Evolutionary conservation across 495 filamentous ascomycete species (phyloP), one percentile per base, ranked within the genome.

Genomic region (Chaetomidium leptoderma): DNA sequence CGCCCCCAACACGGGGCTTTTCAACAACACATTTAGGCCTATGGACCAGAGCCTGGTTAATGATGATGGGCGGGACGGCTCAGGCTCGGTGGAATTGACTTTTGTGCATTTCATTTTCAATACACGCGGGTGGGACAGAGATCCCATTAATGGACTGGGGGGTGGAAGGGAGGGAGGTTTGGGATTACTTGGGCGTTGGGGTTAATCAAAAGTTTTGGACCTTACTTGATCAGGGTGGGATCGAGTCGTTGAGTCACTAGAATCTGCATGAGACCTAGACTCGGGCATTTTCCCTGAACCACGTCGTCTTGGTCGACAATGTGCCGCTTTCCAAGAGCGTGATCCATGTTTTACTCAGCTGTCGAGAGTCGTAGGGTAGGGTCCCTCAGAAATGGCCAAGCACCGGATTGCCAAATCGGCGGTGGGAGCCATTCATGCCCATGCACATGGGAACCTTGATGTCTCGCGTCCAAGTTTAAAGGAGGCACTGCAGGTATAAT

Each of bases 181-280:
- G n/a, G 49, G 24, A 24, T 39, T 24, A 10, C 6, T 21, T 24
- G 6, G 49, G 49, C 49, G 49, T 52, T 52, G 44, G 45, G 54
- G 54, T 5, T 17, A 40, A 46, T 39, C 7, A 55, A 60, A 51
- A 55, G 37, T 55, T 32, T 21, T 14, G 6, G 40, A 29, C 26
- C 19, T 26, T 8, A 55, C 26, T 17, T 55, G 43, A 23, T 23
- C 19, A n/a, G 44, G 24, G n/a, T 52, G 29, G 6, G 9, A 29
- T 48, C 30, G 39, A 27, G 17, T 30, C 1, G 26, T 23, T 23
- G n/a, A 39, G 35, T 16, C 35, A 17, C 36, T n/a, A 17, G 44
- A 42, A 32, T 6, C 30, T 39, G 44, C 44, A 39, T 50, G 54
- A 49, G n/a, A n/a, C n/a, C n/a, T 50, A 49, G 54, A 57, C 42